Evolutionary conservation across 148 eudicot genomes (phyloP), one percentile per base, ranked within the genome.

Genomic region (Mesembryanthemum crystallinum): DNA sequence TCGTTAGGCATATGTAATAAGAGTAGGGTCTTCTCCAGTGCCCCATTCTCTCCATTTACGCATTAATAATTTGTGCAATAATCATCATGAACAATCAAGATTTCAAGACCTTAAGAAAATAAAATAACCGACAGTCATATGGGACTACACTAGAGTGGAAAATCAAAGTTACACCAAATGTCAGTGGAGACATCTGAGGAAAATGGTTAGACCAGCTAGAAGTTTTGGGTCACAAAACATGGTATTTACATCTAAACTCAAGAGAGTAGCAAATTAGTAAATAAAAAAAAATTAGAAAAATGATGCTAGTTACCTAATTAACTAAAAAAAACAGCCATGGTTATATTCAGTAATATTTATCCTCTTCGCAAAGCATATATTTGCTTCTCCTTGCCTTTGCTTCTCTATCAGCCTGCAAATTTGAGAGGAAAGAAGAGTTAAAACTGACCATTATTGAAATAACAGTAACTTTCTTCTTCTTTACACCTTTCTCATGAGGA

Each of bases 341-440:
- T 21, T 10, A 71, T 23, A 42, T 67, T 54, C n/a, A 72, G 4
- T 64, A 79, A 66, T 80, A 78, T 69, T 75, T 63, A 23, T 80
- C 84, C 72, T 80, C 86, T 33, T 87, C 88, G 57, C 60, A 85
- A 15, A 76, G 42, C 88, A 81, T 87, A 71, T 75, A 74, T 62
- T 79, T 67, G 62, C 75, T 85, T 84, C 79, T 85, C 83, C 84
- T 85, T 49, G 83, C 67, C 72, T 78, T 85, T 57, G 82, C 85
- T 71, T 81, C 88, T 69, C 86, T 85, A 27, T 86, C 84, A 27
- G 86, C 86, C 86, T 86, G 85, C 84, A 82, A 37, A 35, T 59
- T 15, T 3, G 17, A 23, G 12, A 0, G 21, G 0, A 2, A 10
- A 43, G 21, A 9, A 39, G 17, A 23, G 32, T 8, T 17, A 23